phyloP scores from a whole-genome alignment of 1,284 basidiomycete genomes.

The Mixia osmundae region DNA sequence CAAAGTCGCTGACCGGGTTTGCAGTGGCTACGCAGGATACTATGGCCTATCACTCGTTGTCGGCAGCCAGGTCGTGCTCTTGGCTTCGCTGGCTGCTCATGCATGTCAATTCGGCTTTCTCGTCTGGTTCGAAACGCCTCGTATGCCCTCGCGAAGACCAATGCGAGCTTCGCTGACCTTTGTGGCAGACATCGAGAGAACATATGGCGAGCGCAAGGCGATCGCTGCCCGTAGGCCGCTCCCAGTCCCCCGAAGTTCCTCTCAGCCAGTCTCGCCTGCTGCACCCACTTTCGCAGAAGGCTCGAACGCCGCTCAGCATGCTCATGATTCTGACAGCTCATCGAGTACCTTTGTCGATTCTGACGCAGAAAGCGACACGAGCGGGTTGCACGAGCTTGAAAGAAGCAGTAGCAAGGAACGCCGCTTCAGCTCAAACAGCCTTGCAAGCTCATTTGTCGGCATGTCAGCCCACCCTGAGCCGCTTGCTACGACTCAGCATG shows the following conservation, averaged over 20 bases:
- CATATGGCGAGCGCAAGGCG: conserved; percentile 57
- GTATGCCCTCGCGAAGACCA: conserved; percentile 38
- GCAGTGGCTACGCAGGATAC: conserved; percentile 29
- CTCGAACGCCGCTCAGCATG: no score
- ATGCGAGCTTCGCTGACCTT: not conserved
- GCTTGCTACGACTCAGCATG: conserved; percentile 38
- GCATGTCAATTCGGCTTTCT: conserved; percentile 89
- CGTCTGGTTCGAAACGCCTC: conserved; percentile 90
- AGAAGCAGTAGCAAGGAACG: not conserved
- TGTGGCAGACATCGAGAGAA: conserved; percentile 58
- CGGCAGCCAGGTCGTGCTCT: conserved; percentile 74
- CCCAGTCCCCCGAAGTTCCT: not conserved
- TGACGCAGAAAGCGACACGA: not conserved
- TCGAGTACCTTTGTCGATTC: not conserved
- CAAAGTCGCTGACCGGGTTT: not conserved
- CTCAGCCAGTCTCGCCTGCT: no score
- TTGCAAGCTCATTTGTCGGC: no score
- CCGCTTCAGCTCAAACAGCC: not conserved
- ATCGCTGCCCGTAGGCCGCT: conserved; percentile 40
- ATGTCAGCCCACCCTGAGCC: not conserved
- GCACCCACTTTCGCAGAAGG: no score
- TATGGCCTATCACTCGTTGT: conserved; percentile 80
- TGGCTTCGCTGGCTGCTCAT: conserved; percentile 76
- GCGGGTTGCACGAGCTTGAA: no score
- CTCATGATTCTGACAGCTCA: not conserved